Evolutionary conservation across 2,329 filamentous ascomycete genomes (phyloP), one percentile per base, ranked within the genome.

Genomic region (Shiraia bambusicola): DNA sequence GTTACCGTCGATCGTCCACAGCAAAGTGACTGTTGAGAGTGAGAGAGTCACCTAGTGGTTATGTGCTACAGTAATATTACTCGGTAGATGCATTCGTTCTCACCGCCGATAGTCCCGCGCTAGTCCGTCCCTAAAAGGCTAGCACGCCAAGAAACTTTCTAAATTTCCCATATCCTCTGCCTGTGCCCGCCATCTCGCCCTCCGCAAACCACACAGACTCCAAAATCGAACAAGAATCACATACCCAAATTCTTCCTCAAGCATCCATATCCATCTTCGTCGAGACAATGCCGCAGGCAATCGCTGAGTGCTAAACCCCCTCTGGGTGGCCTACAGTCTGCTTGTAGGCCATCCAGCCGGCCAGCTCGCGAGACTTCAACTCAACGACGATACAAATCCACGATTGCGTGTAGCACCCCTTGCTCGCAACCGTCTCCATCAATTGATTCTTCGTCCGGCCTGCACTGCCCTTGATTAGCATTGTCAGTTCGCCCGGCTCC

Each of bases 291-390:
- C 69, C 69, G 58, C 69, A 70, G 70, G 70, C 70, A 58, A 65
- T 71, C 69, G 68, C 68, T 72, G 70, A 69, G 86, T 87, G 92
- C 86, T 94, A 90, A 91, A 88, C 81, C 74, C 80, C 72, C 83
- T 84, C 86, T 90, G 82, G 84, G 84, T 83, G 81, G 77, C 75
- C 71, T 72, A 71, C 77, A 52, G 40, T 67, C 59, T 34, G 64
- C 63, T 68, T 65, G 69, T 72, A 72, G 64, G 78, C 80, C 81
- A 80, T 80, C 80, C 81, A 90, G 87, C 86, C 85, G 83, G 82
- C 66, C 86, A 89, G 87, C 84, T 86, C 84, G 83, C 76, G 85
- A 89, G 55, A 76, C 75, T 77, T 78, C 76, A 79, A 81, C 77
- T 69, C 63, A 54, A 65, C 67, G 67, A 70, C 65, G 66, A 70